phyloP scores from a whole-genome alignment of 306 rosid genomes.

The Quercus wislizeni region DNA sequence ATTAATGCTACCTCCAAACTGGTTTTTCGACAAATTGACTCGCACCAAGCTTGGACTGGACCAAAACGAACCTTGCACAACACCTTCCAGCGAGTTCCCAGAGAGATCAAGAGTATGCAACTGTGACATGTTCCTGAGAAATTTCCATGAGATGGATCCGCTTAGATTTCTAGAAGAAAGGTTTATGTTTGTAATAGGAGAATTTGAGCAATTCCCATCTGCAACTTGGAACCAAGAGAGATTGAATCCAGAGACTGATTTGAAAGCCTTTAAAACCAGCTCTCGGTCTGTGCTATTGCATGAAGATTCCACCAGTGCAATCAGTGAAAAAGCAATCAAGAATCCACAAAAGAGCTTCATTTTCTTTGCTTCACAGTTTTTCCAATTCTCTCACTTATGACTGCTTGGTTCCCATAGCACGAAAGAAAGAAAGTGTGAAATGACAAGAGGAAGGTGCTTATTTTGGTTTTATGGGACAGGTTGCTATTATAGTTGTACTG shows the following conservation, averaged over 20 bases:
- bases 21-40: slow-evolving; percentile 60
- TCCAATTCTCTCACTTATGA: slow-evolving; percentile 3
- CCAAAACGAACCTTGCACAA: slow-evolving; percentile 74
- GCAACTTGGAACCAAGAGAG: slow-evolving; percentile 36
- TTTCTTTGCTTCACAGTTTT: not conserved
- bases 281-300: slow-evolving; percentile 52
- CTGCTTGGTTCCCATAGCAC: not conserved
- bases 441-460: not conserved
- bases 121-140: slow-evolving; percentile 50
- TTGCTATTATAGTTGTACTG: not conserved
- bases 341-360: slow-evolving; percentile 33
- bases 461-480: not conserved
- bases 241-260: slow-evolving; percentile 61
- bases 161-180: slow-evolving; percentile 57
- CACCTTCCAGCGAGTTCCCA: slow-evolving; percentile 57
- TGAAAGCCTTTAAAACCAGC: slow-evolving; percentile 53
- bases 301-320: slow-evolving; percentile 37
- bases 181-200: slow-evolving; percentile 31
- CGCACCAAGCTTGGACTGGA: slow-evolving; percentile 25
- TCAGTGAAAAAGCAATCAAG: slow-evolving; percentile 37
- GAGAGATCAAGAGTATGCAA: slow-evolving; percentile 67
- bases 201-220: slow-evolving; percentile 43
- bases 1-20: slow-evolving; percentile 63
- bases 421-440: slow-evolving; percentile 3
- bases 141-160: slow-evolving; percentile 70